These are phyloP conservation scores for Ophiobolus disseminans DNA, from an alignment of 2,329 filamentous ascomycete species.

Conservation along the genomic window DNA sequence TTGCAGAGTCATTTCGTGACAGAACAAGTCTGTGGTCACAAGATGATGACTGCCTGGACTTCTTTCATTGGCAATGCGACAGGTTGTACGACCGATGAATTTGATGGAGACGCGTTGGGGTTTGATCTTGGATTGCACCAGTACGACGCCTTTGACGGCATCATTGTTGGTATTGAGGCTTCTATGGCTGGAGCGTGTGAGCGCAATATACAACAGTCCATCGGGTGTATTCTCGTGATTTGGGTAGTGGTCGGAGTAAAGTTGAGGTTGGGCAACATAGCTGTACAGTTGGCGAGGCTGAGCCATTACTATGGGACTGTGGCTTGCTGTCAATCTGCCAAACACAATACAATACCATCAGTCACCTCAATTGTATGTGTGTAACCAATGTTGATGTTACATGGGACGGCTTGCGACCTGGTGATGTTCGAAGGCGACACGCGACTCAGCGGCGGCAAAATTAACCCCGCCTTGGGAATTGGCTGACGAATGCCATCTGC, in stretches of 20 bases:
- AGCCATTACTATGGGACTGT: no score
- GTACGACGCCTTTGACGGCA: conserved; percentile 25
- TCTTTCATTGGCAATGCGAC: conserved; percentile 21
- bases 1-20: conserved; percentile 15
- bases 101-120: conserved; percentile 22
- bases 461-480: conserved; percentile 18
- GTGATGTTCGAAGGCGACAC: no score
- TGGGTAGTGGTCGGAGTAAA: conserved; percentile 29
- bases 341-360: no score
- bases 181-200: conserved; percentile 22
- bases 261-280: conserved; percentile 21
- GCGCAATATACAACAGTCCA: conserved; percentile 24
- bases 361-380: no score
- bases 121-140: conserved; percentile 20
- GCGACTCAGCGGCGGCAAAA: conserved; percentile 5
- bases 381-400: background rate
- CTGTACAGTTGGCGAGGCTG: conserved; percentile 23
- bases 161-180: conserved; percentile 30
- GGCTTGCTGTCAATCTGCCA: no score
- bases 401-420: background rate
- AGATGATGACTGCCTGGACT: conserved; percentile 20
- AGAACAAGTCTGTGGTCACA: conserved; percentile 19
- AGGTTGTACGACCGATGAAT: conserved; percentile 25
- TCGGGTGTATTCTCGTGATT: conserved; percentile 22
- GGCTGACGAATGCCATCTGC: conserved; percentile 14